Conservation (phyloP, 2,329 filamentous ascomycete genomes). For the Colletotrichum sp. region DNA sequence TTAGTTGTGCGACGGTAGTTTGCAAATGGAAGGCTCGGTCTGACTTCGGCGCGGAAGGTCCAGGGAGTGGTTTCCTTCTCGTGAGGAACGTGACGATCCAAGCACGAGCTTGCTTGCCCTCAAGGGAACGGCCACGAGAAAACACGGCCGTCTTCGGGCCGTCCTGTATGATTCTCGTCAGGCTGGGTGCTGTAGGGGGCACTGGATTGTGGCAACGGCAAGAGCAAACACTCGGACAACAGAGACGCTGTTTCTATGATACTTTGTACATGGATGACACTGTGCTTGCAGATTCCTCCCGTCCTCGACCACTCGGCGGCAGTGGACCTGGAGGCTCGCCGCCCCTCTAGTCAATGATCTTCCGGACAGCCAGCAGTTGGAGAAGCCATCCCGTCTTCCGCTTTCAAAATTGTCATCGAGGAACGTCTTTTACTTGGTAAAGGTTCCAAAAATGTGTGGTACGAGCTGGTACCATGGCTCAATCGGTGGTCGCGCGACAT, state of each 20-base stretch:
- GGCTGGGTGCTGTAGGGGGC: background rate
- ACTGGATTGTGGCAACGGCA: background rate
- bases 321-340: background rate
- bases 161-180: background rate
- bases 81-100: background rate
- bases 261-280: background rate
- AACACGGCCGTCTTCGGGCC: background rate
- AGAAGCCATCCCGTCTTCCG: background rate
- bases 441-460: conserved; percentile 56
- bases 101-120: background rate
- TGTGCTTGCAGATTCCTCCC: background rate
- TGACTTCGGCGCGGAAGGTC: background rate
- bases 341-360: background rate
- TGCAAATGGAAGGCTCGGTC: background rate
- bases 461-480: conserved; percentile 48
- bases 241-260: background rate
- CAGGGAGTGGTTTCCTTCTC: background rate
- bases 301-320: background rate
- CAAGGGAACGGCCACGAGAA: background rate
- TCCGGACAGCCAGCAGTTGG: background rate
- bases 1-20: background rate
- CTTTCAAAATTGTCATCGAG: accelerated
- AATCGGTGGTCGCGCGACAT: conserved; percentile 44
- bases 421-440: conserved; percentile 50
- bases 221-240: background rate